phyloP scores from a whole-genome alignment of 108 stramenopile species.

The Cyclotella kingstonii region DNA sequence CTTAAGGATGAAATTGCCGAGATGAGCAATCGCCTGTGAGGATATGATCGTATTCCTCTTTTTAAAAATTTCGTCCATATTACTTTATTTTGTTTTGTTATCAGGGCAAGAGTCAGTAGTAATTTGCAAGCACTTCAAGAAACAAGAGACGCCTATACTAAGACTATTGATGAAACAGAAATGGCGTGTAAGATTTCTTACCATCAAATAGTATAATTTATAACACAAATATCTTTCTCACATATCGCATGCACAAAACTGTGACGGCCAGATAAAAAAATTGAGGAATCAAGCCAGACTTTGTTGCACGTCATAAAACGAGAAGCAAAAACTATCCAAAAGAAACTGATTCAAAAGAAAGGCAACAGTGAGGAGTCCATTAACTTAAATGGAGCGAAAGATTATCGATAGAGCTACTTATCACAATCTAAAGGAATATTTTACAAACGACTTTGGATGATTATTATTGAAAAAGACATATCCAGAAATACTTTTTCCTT shows the following conservation, averaged over 20 bases:
- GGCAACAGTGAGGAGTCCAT: too few species aligned
- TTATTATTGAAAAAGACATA: too few species aligned
- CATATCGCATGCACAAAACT: not conserved
- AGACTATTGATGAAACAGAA: slow-evolving; percentile 21
- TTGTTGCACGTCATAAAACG: slow-evolving; percentile 80
- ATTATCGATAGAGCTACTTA: too few species aligned
- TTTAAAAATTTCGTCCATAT: not conserved
- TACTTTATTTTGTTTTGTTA: not conserved
- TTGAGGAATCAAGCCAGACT: slow-evolving; percentile 78
- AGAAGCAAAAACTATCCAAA: slow-evolving; percentile 48
- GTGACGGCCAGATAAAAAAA: slow-evolving; percentile 62
- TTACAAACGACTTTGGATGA: too few species aligned
- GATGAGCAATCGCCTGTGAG: slow-evolving; percentile 12
- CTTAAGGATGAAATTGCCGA: slow-evolving; percentile 13
- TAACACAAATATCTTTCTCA: not conserved
- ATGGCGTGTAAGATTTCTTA: slow-evolving; percentile 10
- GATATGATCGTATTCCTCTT: not conserved
- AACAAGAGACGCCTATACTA: slow-evolving; percentile 16
- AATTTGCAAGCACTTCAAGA: slow-evolving; percentile 3
- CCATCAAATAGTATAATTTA: not conserved
- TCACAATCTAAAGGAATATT: too few species aligned
- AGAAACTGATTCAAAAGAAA: slow-evolving; percentile 8
- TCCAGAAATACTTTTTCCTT: too few species aligned
- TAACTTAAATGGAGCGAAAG: too few species aligned
- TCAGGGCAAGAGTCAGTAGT: slow-evolving; percentile 10